Base-by-base conservation (phyloP, 2,329 filamentous ascomycete genomes). In the Fusarium tricinctum region DNA sequence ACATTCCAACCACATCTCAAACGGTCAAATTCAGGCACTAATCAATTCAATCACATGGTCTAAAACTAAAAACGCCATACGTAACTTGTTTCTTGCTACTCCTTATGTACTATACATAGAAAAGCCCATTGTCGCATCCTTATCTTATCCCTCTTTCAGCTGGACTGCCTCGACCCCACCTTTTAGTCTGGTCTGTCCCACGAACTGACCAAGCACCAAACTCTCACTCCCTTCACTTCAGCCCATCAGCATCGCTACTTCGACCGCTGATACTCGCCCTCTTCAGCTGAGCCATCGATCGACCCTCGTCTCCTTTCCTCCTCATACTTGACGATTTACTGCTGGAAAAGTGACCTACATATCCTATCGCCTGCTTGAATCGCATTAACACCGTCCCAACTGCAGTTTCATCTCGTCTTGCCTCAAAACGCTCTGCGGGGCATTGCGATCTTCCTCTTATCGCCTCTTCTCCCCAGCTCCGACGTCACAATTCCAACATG, bases 151-250 rank as follows among this genome's bases (percentile, higher is more conserved):
- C 42, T 51, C 42, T 63, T 59, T 67, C 66, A 68, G 66, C 64
- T 69, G 30, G 51, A 43, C 60, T 63, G 56, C 42, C 66, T 53
- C 30, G 14, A 70, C 66, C 66, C 66, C 66, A 69, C 66, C 66
- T 69, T 56, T 38, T 46, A 32, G 22, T 53, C 32, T 49, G 23
- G 58, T 35, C 40, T 35, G 32, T 56, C 57, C 57, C 44, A 59
- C 59, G 44, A 47, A 55, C 50, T 61, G 40, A 35, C 66, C 47
- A 35, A 46, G 38, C 53, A 26, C 58, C 68, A 59, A 57, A 44
- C 57, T 56, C 51, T 19, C 44, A 46, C 15, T 39, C 60, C 66
- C 66, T 63, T 55, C 48, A 52, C 51, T 58, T 53, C 45, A 57
- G 58, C 52, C 42, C 60, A 65, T 60, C 54, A 49, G 44, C 42